Base-by-base conservation (phyloP, 75 land plant species). In the Chamaecyparis obtusa region DNA sequence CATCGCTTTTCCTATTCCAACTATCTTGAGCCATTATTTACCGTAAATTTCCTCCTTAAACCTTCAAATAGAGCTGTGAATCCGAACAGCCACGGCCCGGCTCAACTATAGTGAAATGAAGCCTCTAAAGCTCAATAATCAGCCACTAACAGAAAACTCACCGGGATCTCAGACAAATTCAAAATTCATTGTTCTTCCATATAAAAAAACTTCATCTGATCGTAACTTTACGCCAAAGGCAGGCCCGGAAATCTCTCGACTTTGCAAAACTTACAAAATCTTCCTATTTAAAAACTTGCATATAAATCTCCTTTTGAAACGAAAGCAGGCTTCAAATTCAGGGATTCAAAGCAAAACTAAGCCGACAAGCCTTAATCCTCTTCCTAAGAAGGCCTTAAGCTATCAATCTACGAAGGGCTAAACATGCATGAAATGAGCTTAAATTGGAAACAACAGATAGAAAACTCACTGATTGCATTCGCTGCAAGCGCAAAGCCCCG, bases 1-100 rank as follows among this genome's bases (percentile, higher is more conserved):
- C 85, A 1, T 84, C 85, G 13, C 30, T 14, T 1, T 81, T 32
- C 83, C 41, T 46, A 27, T 81, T 46, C 32, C 44, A 81, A 41
- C 83, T n/a, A 13, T 81, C 83, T 32, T 81, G 83, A 27, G 83
- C 69, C 69, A 64, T 64, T 64, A n/a, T 64, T 64, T 24, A 64
- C n/a, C n/a, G 7, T 6, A 64, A 64, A 17, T 57, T 57, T 17
- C 64, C 24, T 57, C 13, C 16, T 14, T 51, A 14, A 1, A 1
- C 55, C 55, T 64, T 64, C 5, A 64, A 64, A 5, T 64, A 21
- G 7, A 64, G n/a, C 69, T 27, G n/a, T 8, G 69, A 51, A 51
- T 51, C 13, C 55, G 13, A 14, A 13, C 15, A 51, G 55, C 55
- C 55, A 51, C 55, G 13, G 16, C 55, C 55, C n/a, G 69, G n/a